Evolutionary conservation across 2,329 filamentous ascomycete genomes (phyloP), one percentile per base, ranked within the genome.

Genomic region (Hypoxylon sp.): DNA sequence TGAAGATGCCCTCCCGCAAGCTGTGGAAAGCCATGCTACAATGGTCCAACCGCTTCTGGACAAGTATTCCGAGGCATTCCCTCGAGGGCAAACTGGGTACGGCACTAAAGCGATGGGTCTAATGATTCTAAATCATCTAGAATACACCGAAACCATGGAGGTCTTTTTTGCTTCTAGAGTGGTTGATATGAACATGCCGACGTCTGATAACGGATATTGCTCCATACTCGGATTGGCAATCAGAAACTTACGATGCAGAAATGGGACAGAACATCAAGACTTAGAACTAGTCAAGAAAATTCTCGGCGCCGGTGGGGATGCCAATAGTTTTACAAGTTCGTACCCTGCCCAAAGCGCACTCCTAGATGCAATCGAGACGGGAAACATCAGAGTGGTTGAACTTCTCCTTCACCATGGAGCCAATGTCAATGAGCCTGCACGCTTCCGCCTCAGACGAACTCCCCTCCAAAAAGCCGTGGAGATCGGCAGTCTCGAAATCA

Each of bases 391-490:
- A 2, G 7, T 59, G 23, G 37, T 58, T 2, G 17, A 40, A 1
- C 34, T 58, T 4, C 31, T 58, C 12, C 21, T 60, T 8, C 16
- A 36, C 7, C 4, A 48, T 16, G 51, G 48, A 3, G 57, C 57
- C 3, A 13, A 32, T 7, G 34, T 60, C 1, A 56, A 56, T 27
- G 31, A 27, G 11, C 40, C 44, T 7, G 23, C 55, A 5, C 6
- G 27, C 2, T 12, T 19, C 2, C 19, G 34, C 8, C n/a, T 53
- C 1, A 19, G 5, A 11, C 19, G 36, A n/a, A 55, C 57, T 3
- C 57, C 57, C 7, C 34, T 60, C 2, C 57, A 60, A n/a, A 25
- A 35, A 19, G 51, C 55, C 2, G 45, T 21, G 2, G 41, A 58
- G 23, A 6, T 46, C 0, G 35, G 34, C 0, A 51, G 30, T 26